Conservation (phyloP, 495 filamentous ascomycete species). For the Cudoniella acicularis region DNA sequence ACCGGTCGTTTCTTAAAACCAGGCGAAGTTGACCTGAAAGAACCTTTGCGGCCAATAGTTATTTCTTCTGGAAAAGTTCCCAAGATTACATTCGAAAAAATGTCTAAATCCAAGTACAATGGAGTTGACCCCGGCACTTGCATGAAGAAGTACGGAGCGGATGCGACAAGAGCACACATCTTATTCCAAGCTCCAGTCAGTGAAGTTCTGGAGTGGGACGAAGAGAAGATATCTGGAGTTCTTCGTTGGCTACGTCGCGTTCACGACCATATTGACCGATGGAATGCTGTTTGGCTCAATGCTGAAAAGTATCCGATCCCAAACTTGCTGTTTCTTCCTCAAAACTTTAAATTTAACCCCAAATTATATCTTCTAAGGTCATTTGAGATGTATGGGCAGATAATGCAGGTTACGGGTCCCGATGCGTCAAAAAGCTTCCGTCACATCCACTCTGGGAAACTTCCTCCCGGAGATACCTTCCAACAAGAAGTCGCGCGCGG, state of each 20-base stretch:
- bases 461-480: not conserved
- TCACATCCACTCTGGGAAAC: too few species aligned
- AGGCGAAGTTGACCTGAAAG: slow-evolving; percentile 65
- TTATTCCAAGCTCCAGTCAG: slow-evolving; percentile 81
- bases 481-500: not conserved
- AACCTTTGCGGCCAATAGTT: slow-evolving; percentile 54
- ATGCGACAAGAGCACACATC: slow-evolving; percentile 81
- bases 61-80: slow-evolving; percentile 53
- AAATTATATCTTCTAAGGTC: too few species aligned
- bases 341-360: too few species aligned
- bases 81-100: slow-evolving; percentile 74
- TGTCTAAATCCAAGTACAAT: slow-evolving; percentile 96
- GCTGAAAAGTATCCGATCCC: not conserved
- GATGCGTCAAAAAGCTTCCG: too few species aligned
- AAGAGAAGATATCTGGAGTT: slow-evolving; percentile 74
- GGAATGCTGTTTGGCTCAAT: not conserved
- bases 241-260: slow-evolving; percentile 73
- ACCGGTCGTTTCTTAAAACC: slow-evolving; percentile 77
- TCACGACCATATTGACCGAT: slow-evolving; percentile 28
- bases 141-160: slow-evolving; percentile 71
- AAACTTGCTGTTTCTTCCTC: too few species aligned
- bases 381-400: too few species aligned
- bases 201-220: slow-evolving; percentile 86
- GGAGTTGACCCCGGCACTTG: slow-evolving; percentile 77
- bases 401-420: too few species aligned